A percentile compares a stretch with the other conserved stretches of the same genome.
Evolutionary conservation across 257 asterid genomes (phyloP).

Genomic region (Jaltomata sinuosa): DNA sequence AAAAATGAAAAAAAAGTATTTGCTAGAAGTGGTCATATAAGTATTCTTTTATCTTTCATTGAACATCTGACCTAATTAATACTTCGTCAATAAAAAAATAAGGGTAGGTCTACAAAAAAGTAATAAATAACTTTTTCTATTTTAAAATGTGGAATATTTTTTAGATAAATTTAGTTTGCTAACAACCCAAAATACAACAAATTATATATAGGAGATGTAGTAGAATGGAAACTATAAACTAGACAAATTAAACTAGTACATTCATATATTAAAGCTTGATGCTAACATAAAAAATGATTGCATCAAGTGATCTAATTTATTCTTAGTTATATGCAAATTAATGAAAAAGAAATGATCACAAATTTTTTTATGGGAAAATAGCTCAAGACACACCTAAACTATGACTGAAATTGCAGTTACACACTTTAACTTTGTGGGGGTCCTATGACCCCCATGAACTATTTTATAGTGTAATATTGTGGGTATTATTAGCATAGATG

Average conservation of each 20-base stretch:
- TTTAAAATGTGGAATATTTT: background rate
- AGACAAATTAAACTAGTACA: background rate
- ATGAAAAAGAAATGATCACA: background rate
- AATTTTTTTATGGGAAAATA: no score
- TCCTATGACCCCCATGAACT: no score
- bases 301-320: background rate
- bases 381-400: no score
- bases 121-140: background rate
- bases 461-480: no score
- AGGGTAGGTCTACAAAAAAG: background rate
- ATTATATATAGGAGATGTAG: background rate
- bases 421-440: no score
- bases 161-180: background rate
- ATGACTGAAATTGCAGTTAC: no score
- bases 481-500: no score
- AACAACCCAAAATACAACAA: background rate
- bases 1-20: no score
- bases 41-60: background rate
- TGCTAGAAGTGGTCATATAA: no score
- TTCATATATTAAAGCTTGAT: background rate
- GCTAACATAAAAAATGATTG: background rate
- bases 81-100: background rate
- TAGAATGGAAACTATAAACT: background rate
- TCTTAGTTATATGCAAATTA: background rate
- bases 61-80: background rate